These are phyloP conservation scores for Komagataella phaffii DNA, from an alignment of 805 yeast genomes.

Conservation along the genomic window DNA sequence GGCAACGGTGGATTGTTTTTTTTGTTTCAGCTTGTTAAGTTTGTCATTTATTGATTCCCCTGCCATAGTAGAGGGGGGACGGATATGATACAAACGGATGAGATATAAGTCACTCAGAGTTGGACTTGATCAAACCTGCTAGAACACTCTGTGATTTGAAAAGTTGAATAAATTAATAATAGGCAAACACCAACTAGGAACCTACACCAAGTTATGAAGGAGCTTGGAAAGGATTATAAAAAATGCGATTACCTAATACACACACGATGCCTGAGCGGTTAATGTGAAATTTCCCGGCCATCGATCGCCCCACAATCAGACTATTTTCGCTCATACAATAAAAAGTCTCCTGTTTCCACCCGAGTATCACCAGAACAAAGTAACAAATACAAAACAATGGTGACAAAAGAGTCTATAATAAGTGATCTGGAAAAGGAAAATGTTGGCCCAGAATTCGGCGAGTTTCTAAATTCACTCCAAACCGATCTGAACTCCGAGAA, in stretches of 20 bases:
- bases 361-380: not conserved
- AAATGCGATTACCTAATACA: not conserved
- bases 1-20: not conserved
- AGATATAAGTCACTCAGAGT: no score
- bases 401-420: not conserved
- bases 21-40: not conserved
- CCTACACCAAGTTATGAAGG: no score
- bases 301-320: not conserved
- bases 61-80: not conserved
- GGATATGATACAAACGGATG: not conserved
- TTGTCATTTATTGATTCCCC: not conserved
- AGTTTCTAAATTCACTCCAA: not conserved
- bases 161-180: no score
- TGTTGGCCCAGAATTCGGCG: not conserved
- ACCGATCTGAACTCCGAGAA: not conserved
- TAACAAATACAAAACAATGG: not conserved
- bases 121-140: no score
- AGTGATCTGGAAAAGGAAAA: not conserved
- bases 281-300: not conserved
- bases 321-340: not conserved
- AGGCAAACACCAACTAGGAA: no score
- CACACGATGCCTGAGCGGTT: not conserved
- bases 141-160: no score
- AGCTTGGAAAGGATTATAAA: no score
- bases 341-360: not conserved